phyloP scores from a whole-genome alignment of 306 rosid species.

The Castanospermum australe region DNA sequence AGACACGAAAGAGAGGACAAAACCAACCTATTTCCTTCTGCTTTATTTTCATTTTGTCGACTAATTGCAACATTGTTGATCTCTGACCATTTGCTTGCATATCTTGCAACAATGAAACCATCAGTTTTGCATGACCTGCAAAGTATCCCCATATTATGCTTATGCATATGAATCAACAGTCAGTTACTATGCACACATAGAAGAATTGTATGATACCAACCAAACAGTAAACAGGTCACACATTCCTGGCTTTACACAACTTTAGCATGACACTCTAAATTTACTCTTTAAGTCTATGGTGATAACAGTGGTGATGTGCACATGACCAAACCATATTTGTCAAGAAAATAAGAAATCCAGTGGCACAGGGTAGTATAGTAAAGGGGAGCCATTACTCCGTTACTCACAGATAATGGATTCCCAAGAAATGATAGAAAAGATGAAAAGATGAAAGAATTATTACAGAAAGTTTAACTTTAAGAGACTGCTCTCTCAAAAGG shows the following conservation, averaged over 20 bases:
- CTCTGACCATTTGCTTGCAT: conserved; percentile 69
- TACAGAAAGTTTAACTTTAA: too few relatives aligned
- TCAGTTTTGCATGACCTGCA: conserved; percentile 77
- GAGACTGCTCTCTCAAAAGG: background rate
- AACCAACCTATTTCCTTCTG: conserved; percentile 75
- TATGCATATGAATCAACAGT: background rate
- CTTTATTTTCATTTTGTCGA: conserved; percentile 76
- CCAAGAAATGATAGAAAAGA: too few relatives aligned
- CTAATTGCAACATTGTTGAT: conserved; percentile 82
- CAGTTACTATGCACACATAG: background rate
- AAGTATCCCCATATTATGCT: conserved; percentile 31
- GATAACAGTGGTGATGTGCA: background rate
- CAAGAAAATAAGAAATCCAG: too few relatives aligned
- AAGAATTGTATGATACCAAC: background rate
- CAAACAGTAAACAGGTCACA: too few relatives aligned
- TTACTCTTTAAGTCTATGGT: background rate
- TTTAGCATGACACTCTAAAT: background rate
- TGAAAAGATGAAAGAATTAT: too few relatives aligned
- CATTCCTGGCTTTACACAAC: background rate
- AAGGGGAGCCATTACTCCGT: too few relatives aligned
- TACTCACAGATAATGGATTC: too few relatives aligned
- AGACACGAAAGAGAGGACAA: background rate
- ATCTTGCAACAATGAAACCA: conserved; percentile 78
- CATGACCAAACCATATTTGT: background rate
- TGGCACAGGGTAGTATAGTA: too few relatives aligned